phyloP scores from a whole-genome alignment of 2,329 filamentous ascomycete genomes.

The Sarocladium kiliense region DNA sequence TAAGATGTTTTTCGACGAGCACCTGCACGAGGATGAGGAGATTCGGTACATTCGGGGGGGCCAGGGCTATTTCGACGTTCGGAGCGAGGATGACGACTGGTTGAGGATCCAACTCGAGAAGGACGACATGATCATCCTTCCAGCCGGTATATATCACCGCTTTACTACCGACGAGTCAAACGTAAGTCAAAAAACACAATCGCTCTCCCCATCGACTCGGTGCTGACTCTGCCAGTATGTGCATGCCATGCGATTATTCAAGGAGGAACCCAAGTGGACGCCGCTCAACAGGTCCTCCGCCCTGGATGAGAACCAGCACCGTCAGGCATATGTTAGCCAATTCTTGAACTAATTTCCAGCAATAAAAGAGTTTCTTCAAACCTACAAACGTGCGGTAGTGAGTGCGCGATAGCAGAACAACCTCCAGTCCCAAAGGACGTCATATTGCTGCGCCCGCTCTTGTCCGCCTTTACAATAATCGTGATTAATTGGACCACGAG shows the following conservation, averaged over 20 bases:
- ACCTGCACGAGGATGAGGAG: constrained; percentile 97
- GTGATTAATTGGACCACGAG: too few species aligned
- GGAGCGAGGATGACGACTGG: constrained; percentile 80
- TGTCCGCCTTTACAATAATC: too few species aligned
- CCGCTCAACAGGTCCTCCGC: constrained; percentile 76
- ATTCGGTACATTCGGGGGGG: constrained; percentile 91
- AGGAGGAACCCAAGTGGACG: constrained; percentile 98
- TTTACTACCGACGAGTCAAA: constrained; percentile 93
- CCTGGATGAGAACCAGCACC: constrained; percentile 72
- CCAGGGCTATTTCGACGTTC: constrained; percentile 87
- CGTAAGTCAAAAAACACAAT: constrained; percentile 46
- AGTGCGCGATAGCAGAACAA: too few species aligned
- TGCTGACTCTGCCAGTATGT: constrained; percentile 62
- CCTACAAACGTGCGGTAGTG: too few species aligned
- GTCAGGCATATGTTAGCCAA: constrained; percentile 67
- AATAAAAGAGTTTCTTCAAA: not conserved
- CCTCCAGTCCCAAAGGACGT: too few species aligned
- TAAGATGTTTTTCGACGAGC: constrained; percentile 88
- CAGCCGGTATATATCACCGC: constrained; percentile 92
- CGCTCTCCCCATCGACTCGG: not conserved
- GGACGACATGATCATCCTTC: constrained; percentile 86
- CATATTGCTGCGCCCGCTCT: too few species aligned
- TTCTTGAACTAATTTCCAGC: constrained; percentile 25
- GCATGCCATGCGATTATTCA: constrained; percentile 93
- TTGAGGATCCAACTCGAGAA: constrained; percentile 80